Conservation (phyloP, 2,329 filamentous ascomycete genomes). For the Penicillium sp. region DNA sequence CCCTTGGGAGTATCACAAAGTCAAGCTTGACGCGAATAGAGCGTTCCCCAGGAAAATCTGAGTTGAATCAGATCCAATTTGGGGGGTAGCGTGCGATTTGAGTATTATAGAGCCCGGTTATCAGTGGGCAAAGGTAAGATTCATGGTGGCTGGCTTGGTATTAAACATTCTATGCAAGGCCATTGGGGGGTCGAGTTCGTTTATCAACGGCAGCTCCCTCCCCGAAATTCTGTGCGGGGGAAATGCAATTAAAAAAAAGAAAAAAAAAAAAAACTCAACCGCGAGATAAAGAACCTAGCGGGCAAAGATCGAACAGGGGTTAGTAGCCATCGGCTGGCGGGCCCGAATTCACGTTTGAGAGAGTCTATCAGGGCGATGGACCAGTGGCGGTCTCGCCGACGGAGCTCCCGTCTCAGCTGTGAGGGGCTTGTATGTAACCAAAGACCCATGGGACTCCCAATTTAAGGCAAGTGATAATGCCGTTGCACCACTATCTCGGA, state of each 20-base stretch:
- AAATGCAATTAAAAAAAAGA: not conserved
- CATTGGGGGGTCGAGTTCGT: constrained; percentile 6
- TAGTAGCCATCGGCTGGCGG: not conserved
- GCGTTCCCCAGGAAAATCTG: not conserved
- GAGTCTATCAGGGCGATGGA: not conserved
- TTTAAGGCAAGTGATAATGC: not conserved
- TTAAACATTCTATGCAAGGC: constrained; percentile 5
- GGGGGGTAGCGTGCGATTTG: not conserved
- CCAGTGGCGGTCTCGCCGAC: constrained; percentile 18
- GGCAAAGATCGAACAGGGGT: not conserved
- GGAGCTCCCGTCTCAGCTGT: constrained; percentile 17
- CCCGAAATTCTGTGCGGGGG: constrained; percentile 15
- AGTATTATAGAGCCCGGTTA: constrained; percentile 11
- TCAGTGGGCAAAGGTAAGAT: constrained; percentile 1
- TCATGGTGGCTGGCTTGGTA: constrained; percentile 14
- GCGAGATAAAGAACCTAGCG: constrained; percentile 12
- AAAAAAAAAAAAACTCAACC: not conserved
- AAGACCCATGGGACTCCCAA: not conserved
- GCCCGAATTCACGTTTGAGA: constrained; percentile 2
- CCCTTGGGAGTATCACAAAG: not conserved
- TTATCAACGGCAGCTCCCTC: constrained; percentile 7
- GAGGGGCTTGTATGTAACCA: constrained; percentile 1
- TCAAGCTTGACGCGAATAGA: not conserved
- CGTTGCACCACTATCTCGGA: not conserved
- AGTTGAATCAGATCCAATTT: not conserved